Evolutionary conservation across 164 flowering plant genomes (phyloP).

Genomic region (Annona cherimola): DNA sequence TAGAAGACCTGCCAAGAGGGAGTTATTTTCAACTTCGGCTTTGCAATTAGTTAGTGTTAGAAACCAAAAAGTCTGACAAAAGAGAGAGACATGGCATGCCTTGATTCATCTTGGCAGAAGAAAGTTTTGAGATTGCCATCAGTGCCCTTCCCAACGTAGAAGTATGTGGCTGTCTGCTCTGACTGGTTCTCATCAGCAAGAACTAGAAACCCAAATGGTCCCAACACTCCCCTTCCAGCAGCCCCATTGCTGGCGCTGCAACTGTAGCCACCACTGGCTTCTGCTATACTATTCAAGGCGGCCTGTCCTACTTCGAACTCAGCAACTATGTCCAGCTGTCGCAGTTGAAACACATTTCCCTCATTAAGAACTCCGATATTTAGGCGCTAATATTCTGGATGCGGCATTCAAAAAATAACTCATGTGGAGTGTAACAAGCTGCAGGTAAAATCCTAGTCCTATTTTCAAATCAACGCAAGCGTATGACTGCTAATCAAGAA

Average conservation of each 20-base stretch:
- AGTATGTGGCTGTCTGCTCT: constrained; percentile 80
- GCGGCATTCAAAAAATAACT: no score
- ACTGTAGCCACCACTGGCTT: constrained; percentile 32
- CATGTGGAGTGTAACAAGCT: no score
- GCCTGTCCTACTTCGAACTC: constrained; percentile 61
- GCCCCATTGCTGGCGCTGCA: constrained; percentile 61
- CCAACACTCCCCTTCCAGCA: constrained; percentile 52
- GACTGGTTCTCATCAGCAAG: constrained; percentile 45
- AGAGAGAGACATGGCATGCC: constrained; percentile 18
- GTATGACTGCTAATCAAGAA: no score
- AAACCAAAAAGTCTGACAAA: neutral
- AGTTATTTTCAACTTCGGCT: neutral
- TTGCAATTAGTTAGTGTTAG: neutral
- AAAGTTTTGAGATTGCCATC: constrained; percentile 50
- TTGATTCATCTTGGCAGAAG: constrained; percentile 71
- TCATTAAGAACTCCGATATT: neutral
- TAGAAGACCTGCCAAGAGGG: constrained; percentile 43
- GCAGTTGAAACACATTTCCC: neutral
- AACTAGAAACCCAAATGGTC: constrained; percentile 86
- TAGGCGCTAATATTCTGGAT: no score
- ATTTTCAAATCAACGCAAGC: no score
- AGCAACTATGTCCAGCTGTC: constrained; percentile 67
- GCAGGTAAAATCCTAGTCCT: no score
- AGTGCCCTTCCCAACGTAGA: constrained; percentile 53
- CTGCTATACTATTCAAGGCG: constrained; percentile 29